Evolutionary conservation across 345 rosid genomes (phyloP).

Genomic region (Isatis tinctoria): DNA sequence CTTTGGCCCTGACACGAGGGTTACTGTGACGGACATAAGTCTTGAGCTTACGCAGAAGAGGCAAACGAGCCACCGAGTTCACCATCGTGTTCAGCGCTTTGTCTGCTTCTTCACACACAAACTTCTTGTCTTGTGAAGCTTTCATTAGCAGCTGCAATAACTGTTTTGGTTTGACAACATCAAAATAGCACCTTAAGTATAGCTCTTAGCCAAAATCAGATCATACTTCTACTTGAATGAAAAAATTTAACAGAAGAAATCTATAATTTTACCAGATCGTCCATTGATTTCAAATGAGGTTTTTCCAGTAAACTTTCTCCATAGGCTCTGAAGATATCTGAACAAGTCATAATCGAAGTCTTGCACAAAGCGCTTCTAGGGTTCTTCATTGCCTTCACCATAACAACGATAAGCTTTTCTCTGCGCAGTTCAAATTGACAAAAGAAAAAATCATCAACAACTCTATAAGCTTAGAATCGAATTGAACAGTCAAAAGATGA

Average conservation of each 20-base stretch:
- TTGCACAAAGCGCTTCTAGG: slow-evolving; percentile 94
- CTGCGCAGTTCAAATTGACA: slow-evolving; percentile 28
- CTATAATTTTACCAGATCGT: slow-evolving; percentile 44
- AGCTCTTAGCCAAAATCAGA: not conserved
- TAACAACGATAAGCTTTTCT: slow-evolving; percentile 62
- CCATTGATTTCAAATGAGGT: slow-evolving; percentile 49
- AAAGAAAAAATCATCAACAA: not conserved
- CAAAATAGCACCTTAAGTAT: not conserved
- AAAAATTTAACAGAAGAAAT: not conserved
- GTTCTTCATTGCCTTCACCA: slow-evolving; percentile 82
- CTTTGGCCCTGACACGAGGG: slow-evolving; percentile 77
- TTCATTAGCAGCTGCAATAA: slow-evolving; percentile 51
- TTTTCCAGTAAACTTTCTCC: slow-evolving; percentile 56
- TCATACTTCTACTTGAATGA: not conserved
- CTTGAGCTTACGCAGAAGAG: slow-evolving; percentile 55
- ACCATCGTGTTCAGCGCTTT: slow-evolving; percentile 58
- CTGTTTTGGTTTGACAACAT: slow-evolving; percentile 3
- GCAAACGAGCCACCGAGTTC: slow-evolving; percentile 47
- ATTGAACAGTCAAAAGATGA: not conserved
- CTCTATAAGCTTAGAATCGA: not conserved
- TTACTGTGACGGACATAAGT: slow-evolving; percentile 55
- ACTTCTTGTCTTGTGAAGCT: slow-evolving; percentile 90
- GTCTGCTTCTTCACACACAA: slow-evolving; percentile 91
- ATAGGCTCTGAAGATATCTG: slow-evolving; percentile 64
- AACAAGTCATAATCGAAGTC: slow-evolving; percentile 86